Evolutionary conservation across 345 rosid species (phyloP), one percentile per base, ranked within the genome.

Genomic region (Cardiospermum halicacabum): DNA sequence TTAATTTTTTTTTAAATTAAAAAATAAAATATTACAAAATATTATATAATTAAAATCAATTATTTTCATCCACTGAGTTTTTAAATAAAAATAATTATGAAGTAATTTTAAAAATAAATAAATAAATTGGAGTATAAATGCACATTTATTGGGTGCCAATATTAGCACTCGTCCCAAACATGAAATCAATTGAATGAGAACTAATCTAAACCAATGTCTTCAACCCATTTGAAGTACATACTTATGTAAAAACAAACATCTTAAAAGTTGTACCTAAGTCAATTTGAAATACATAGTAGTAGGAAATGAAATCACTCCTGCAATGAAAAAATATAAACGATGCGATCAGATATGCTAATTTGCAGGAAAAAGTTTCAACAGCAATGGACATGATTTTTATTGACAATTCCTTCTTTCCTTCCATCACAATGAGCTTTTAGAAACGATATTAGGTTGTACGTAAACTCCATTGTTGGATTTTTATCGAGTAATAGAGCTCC

Each of bases 281-380:
- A n/a, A n/a, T n/a, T n/a, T n/a, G n/a, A 53, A 76, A 15, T 81
- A 77, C 72, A 77, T 81, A 56, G 80, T 78, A 3, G 82, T 81
- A 2, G 85, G 82, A 18, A 81, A 81, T 12, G 82, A 81, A 66
- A 74, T 81, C 18, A 66, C 69, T 26, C 78, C 81, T 8, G 39
- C 82, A 9, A 54, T 81, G 62, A 53, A 48, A 21, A 81, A 78
- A n/a, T 26, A 56, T 81, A 2, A 58, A 67, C 62, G 65, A 71
- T 10, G 78, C 82, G 2, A 42, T 81, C 2, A 53, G 60, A 68
- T 53, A 76, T 15, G 74, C 73, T 1, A 76, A 78, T 10, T 72
- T 81, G 1, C 74, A 80, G 3, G 62, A 45, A 47, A 72, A 60
- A 62, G 77, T 81, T 19, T 81, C 85, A 1, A 78, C 74, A 2